These are phyloP conservation scores for Theobroma grandiflorum DNA, from an alignment of 441 rosid genomes.

Conservation along the genomic window DNA sequence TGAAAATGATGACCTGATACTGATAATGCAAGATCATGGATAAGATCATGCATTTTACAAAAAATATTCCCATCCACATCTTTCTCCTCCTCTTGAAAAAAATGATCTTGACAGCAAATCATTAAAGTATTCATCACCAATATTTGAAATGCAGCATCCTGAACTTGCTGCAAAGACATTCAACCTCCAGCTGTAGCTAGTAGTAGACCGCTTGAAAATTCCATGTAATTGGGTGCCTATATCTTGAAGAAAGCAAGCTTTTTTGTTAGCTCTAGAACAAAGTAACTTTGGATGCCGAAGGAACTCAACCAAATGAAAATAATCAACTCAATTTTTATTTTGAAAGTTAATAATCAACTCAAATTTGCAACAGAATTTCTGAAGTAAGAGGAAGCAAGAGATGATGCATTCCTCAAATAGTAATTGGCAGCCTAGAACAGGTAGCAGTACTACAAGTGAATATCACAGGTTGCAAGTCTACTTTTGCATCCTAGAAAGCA, in stretches of 20 bases:
- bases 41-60: conserved; percentile 33
- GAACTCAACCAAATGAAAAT: background rate
- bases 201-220: background rate
- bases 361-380: background rate
- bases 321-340: no score
- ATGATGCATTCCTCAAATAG: background rate
- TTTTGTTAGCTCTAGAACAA: background rate
- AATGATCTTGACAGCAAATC: conserved; percentile 25
- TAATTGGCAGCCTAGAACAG: background rate
- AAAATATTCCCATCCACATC: background rate
- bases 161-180: background rate
- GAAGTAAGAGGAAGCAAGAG: background rate
- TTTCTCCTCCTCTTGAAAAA: conserved; percentile 23
- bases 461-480: background rate
- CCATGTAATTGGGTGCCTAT: background rate
- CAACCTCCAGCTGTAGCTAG: background rate
- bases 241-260: background rate
- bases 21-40: conserved; percentile 29
- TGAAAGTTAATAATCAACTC: background rate
- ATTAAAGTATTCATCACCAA: background rate
- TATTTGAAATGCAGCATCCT: background rate
- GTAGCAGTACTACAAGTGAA: background rate
- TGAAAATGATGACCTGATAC: background rate
- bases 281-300: background rate
- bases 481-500: background rate